Percentiles rank a stretch among this genome's conserved stretches.
Evolutionary conservation across 306 rosid genomes (phyloP).

Genomic region (Vigna mungo): DNA sequence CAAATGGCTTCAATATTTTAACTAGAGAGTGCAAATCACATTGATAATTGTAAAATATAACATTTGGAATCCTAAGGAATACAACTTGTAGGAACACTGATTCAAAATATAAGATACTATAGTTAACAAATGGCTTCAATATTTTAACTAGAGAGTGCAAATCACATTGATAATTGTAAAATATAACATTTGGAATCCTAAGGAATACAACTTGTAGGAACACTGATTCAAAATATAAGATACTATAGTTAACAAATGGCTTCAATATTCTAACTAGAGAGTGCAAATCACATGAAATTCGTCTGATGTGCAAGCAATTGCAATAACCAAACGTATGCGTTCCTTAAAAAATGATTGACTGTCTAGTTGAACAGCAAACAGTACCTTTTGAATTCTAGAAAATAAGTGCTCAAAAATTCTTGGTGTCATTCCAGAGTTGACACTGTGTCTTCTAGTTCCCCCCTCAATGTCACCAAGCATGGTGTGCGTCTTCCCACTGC

Average conservation of each 20-base stretch:
- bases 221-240: constrained; percentile 26
- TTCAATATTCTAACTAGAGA: not conserved
- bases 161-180: not conserved
- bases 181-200: not conserved
- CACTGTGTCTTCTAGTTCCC: constrained; percentile 96
- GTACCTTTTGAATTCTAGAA: constrained; percentile 95
- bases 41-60: constrained; percentile 1
- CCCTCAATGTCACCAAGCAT: constrained; percentile 99
- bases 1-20: too few relatives aligned
- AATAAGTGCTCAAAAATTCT: constrained; percentile 92
- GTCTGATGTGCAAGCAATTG: not conserved
- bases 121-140: constrained; percentile 3
- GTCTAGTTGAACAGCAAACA: constrained; percentile 16
- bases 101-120: constrained; percentile 26
- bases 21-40: too few relatives aligned
- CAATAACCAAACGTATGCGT: constrained; percentile 5
- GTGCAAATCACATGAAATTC: constrained; percentile 15
- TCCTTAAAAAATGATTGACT: constrained; percentile 8
- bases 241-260: not conserved
- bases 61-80: not conserved
- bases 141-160: not conserved
- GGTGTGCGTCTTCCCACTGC: constrained; percentile 99
- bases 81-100: not conserved
- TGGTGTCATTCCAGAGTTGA: constrained; percentile 98
- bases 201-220: not conserved